A percentile compares a stretch with the other conserved stretches of the same genome.
Conservation (phyloP, 2,329 filamentous ascomycete genomes). For the Xylaria sp. region DNA sequence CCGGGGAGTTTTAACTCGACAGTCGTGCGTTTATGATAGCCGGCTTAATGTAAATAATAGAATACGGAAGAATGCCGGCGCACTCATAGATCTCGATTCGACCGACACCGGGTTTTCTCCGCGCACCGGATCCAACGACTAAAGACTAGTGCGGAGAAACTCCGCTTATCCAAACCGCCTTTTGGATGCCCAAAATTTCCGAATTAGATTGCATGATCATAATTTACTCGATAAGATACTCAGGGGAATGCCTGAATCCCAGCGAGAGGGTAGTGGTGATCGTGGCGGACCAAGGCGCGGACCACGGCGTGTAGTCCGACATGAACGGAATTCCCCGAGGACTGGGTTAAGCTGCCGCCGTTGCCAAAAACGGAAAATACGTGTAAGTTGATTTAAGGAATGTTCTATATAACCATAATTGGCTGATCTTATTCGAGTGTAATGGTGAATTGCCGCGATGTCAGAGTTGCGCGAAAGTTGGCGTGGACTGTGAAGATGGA, state of each 20-base stretch:
- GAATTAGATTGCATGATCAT: not conserved
- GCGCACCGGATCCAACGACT: not conserved
- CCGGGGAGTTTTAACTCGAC: not conserved
- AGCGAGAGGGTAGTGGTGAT: not conserved
- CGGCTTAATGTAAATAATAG: not conserved
- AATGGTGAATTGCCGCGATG: constrained; percentile 37
- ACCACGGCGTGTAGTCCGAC: constrained; percentile 16
- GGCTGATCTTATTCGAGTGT: constrained; percentile 25
- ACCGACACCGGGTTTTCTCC: constrained; percentile 36
- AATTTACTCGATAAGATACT: not conserved
- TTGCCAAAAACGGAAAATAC: constrained; percentile 64
- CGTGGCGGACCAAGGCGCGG: constrained; percentile 18
- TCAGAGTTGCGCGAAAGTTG: constrained; percentile 30
- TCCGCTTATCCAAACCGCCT: constrained; percentile 9
- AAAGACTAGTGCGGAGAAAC: constrained; percentile 26
- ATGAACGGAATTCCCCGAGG: constrained; percentile 25
- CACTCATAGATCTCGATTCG: constrained; percentile 16
- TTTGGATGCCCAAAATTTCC: not conserved
- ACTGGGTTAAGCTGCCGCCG: constrained; percentile 34
- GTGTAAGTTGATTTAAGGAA: constrained; percentile 48
- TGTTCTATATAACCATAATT: not conserved
- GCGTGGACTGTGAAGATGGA: constrained; percentile 35
- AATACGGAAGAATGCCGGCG: constrained; percentile 12
- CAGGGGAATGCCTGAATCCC: constrained; percentile 20
- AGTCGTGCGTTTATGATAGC: constrained; percentile 41